phyloP scores from a whole-genome alignment of 2,329 filamentous ascomycete species.

The Diplodia mutila region DNA sequence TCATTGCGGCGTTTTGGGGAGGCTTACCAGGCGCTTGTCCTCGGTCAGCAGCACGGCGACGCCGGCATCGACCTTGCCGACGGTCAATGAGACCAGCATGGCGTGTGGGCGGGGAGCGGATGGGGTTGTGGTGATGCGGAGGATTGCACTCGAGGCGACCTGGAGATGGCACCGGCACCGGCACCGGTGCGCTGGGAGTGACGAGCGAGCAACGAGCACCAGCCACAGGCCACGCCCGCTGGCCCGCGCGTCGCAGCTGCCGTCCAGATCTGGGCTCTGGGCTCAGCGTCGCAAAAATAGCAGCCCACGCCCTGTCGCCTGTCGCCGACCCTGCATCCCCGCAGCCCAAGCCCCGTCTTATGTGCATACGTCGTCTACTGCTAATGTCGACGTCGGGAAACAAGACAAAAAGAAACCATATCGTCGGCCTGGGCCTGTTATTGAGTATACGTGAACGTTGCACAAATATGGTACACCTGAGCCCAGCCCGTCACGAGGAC shows the following conservation, averaged over 20 bases:
- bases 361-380: background rate
- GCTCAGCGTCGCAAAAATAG: slow-evolving; percentile 11
- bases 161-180: slow-evolving; percentile 11
- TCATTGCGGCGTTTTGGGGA: slow-evolving; percentile 29
- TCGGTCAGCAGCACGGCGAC: slow-evolving; percentile 95
- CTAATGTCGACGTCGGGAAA: background rate
- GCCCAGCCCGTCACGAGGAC: slow-evolving; percentile 22
- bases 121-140: slow-evolving; percentile 17
- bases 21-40: slow-evolving; percentile 88
- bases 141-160: slow-evolving; percentile 1
- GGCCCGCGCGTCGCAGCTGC: background rate
- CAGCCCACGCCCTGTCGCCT: background rate
- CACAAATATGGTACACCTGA: slow-evolving; percentile 27
- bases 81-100: slow-evolving; percentile 96
- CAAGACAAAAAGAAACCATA: background rate
- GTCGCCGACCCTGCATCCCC: background rate
- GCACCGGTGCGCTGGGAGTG: background rate
- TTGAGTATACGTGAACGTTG: slow-evolving; percentile 15
- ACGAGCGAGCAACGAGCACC: slow-evolving; percentile 4
- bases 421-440: slow-evolving; percentile 3
- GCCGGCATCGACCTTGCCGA: slow-evolving; percentile 98
- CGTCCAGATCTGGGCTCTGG: background rate
- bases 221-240: slow-evolving; percentile 13
- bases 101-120: slow-evolving; percentile 2
- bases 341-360: background rate